These are phyloP conservation scores for Gautieria morchelliformis DNA, from an alignment of 768 basidiomycete genomes.

Conservation along the genomic window DNA sequence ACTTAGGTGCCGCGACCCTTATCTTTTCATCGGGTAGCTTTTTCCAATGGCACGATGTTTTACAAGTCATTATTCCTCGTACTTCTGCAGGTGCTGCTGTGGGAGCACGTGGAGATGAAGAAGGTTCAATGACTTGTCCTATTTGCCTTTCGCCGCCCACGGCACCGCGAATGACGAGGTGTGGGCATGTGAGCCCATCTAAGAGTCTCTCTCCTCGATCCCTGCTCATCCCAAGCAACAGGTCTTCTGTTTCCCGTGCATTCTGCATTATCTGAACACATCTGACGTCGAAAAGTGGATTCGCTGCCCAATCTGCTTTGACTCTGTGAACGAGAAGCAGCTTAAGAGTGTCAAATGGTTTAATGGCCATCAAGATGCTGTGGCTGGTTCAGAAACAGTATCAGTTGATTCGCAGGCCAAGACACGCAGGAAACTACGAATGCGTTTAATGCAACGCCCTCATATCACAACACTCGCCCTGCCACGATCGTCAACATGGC, in stretches of 20 bases:
- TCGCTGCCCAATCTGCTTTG: constrained; percentile 93
- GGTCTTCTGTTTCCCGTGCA: constrained; percentile 94
- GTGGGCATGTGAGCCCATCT: constrained; percentile 75
- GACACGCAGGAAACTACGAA: constrained; percentile 36
- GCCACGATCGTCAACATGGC: constrained; percentile 88
- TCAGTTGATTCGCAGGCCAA: constrained; percentile 34
- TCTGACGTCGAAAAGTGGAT: constrained; percentile 79
- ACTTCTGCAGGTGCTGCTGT: constrained; percentile 65
- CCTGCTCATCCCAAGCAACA: constrained; percentile 21
- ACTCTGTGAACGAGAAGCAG: constrained; percentile 82
- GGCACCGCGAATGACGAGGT: constrained; percentile 91
- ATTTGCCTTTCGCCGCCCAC: constrained; percentile 90
- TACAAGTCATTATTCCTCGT: constrained; percentile 89
- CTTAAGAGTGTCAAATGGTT: constrained; percentile 92
- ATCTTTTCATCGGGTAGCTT: constrained; percentile 43
- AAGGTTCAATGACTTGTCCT: constrained; percentile 73
- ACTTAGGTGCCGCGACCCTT: constrained; percentile 2
- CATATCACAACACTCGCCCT: constrained; percentile 92
- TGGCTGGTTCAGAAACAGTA: constrained; percentile 18
- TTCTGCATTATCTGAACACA: constrained; percentile 79
- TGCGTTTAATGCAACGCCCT: constrained; percentile 89
- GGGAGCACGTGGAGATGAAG: constrained; percentile 36
- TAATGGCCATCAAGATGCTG: constrained; percentile 32
- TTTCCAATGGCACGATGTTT: constrained; percentile 92
- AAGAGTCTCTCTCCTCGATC: neutral